Base-by-base conservation (phyloP, 352 stramenopile species). In the Globisporangium uncinulatum region DNA sequence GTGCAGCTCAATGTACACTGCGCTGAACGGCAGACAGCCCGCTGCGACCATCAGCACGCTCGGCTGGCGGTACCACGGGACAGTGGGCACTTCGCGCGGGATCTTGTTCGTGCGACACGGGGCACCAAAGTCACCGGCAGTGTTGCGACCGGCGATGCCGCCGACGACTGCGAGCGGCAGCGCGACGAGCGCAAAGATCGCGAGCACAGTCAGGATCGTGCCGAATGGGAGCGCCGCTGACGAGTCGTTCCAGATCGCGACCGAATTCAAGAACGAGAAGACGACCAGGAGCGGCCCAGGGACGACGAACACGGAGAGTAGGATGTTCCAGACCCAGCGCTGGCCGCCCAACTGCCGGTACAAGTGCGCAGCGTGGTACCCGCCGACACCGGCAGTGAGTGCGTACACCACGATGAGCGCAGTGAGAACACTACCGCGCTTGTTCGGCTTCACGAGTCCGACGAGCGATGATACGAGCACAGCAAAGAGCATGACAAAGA, bases 1-100 rank as follows among this genome's bases (percentile, higher is more conserved):
- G 68, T 99, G 94, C 58, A 99, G 74, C 72, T 99, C 96, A 66
- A 99, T 98, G 84, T 98, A 99, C 61, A 99, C 98, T 14, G 95
- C 95, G 36, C 88, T 98, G 74, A 99, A 99, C 32, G 96, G 96
- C 45, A 99, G 77, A 62, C 98, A 98, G 17, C 96, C 96, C 6
- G 95, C 94, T 41, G 97, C 87, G 51, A 98, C 54, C 59, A 98
- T 83, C 63, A 98, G 83, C 47, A 95, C 64, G 7, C 75, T 54
- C 6, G 87, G 78, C 46, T 73, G 82, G 41, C 88, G 82, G 66
- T 98, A 98, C 68, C 79, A 93, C 8, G 94, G 88, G 46, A 94
- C 79, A 0, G 77, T 71, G 0, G 96, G 96, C 41, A 98, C 97
- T 72, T 98, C 84, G 42, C 96, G 88, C 45, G 94, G 79, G 43